Conservation (phyloP, 2,329 filamentous ascomycete genomes). For the Penicillium sp. region DNA sequence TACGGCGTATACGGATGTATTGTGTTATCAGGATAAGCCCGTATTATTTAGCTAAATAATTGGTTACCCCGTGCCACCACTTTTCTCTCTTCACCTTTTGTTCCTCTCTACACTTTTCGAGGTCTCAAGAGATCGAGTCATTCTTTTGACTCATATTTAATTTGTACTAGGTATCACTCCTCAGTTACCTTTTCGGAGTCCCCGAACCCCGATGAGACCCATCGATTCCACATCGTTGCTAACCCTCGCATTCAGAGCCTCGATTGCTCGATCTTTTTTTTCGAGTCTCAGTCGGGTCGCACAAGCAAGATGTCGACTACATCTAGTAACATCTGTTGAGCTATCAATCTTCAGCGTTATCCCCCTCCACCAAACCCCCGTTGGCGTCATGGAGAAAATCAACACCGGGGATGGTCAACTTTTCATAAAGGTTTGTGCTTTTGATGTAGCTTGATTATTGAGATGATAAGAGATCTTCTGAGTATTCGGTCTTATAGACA, state of each 20-base stretch:
- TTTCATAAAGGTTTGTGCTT: slow-evolving; percentile 45
- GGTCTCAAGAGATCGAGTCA: not conserved
- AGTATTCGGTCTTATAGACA: not conserved
- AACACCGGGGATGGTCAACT: slow-evolving; percentile 52
- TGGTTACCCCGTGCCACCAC: slow-evolving; percentile 26
- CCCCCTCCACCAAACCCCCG: slow-evolving; percentile 28
- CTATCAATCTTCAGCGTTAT: slow-evolving; percentile 37
- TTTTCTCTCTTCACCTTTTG: slow-evolving; percentile 9
- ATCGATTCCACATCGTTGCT: not conserved
- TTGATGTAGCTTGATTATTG: not conserved
- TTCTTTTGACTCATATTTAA: not conserved
- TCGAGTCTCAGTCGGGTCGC: slow-evolving; percentile 15
- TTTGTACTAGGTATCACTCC: not conserved
- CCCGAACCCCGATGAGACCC: not conserved
- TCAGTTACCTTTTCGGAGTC: not conserved
- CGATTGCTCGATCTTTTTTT: slow-evolving; percentile 7
- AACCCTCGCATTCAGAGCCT: slow-evolving; percentile 6
- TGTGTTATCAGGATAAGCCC: slow-evolving; percentile 12
- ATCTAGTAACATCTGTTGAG: slow-evolving; percentile 34
- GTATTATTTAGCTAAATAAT: slow-evolving; percentile 22
- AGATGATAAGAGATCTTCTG: not conserved
- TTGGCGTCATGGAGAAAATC: slow-evolving; percentile 47
- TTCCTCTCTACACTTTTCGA: slow-evolving; percentile 3
- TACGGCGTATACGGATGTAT: slow-evolving; percentile 3
- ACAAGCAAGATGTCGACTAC: slow-evolving; percentile 37